Evolutionary conservation across 805 yeast genomes (phyloP).

Genomic region (Kazachstania psychrophila): DNA sequence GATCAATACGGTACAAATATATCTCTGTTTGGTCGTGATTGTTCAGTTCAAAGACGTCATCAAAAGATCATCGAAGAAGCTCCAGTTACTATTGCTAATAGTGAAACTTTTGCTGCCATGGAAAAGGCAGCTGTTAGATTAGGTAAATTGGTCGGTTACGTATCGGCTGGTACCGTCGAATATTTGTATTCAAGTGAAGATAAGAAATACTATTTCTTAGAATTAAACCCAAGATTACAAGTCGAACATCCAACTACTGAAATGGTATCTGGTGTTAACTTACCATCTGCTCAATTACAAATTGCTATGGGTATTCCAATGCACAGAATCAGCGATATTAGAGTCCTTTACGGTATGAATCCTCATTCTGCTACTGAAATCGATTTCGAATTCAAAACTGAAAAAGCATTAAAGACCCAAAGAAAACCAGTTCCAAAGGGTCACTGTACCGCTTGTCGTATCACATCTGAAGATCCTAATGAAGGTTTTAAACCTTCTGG

Average conservation of each 20-base stretch:
- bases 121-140: conserved; percentile 96
- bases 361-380: conserved; percentile 86
- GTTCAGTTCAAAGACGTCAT: conserved; percentile 99
- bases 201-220: conserved; percentile 91
- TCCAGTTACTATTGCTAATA: conserved; percentile 90
- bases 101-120: conserved; percentile 80
- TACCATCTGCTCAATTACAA: conserved; percentile 97
- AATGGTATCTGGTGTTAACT: conserved; percentile 96
- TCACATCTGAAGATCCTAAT: conserved; percentile 98
- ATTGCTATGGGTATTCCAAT: conserved; percentile 99
- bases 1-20: conserved; percentile 98
- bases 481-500: conserved; percentile 99
- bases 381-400: conserved; percentile 78
- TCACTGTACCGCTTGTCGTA: conserved; percentile 98
- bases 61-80: conserved; percentile 99
- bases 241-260: conserved; percentile 99
- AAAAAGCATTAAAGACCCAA: conserved; percentile 65
- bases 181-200: conserved; percentile 90
- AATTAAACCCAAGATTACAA: conserved; percentile 95
- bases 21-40: conserved; percentile 95
- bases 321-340: conserved; percentile 87
- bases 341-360: conserved; percentile 89
- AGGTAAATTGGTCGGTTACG: conserved; percentile 95
- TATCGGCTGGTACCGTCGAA: conserved; percentile 98
- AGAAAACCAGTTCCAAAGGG: conserved; percentile 95